Base-by-base conservation (phyloP, 1,284 basidiomycete species). In the Porphyrellus sp. region DNA sequence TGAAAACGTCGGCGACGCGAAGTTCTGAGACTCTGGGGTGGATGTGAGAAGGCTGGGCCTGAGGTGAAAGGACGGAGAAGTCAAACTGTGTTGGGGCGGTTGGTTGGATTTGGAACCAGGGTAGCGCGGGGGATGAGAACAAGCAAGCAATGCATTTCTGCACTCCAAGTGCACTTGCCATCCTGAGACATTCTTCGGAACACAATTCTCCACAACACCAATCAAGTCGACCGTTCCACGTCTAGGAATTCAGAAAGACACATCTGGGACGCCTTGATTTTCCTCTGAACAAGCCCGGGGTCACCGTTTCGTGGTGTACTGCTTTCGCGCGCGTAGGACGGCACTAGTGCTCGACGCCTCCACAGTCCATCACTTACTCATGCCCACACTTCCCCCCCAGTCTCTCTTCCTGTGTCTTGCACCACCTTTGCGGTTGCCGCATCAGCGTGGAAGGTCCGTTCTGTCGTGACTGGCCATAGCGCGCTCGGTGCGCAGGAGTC, bases 41-140 rank as follows among this genome's bases (percentile, higher is more conserved):
- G 35, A 33, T 38, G 46, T n/a, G 37, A 41, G 52, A 37, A 34
- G 16, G 55, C 6, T 37, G 30, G 38, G 49, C 24, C 40, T 44
- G 28, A 49, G 40, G 28, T 40, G 38, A 23, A 39, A 35, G 41
- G 43, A 34, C 18, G 46, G 42, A 51, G 49, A 52, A 46, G 44
- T 37, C 18, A 38, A 52, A 35, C 50, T 50, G 62, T 51, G 50
- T 53, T 20, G 59, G 34, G 35, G 51, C n/a, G 43, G 43, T 52
- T 44, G 51, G 61, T 53, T 53, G 48, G 40, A 23, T 49, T 54
- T 46, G 46, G 52, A 53, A 28, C 52, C 52, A 55, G 64, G 63
- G 62, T 47, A 64, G 55, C 54, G 54, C 62, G 53, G 65, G 46
- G 53, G 51, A 65, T 55, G 62, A 54, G 65, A 64, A 67, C 59